Evolutionary conservation across 805 yeast genomes (phyloP), one percentile per base, ranked within the genome.

Genomic region (Starmerella apicola): DNA sequence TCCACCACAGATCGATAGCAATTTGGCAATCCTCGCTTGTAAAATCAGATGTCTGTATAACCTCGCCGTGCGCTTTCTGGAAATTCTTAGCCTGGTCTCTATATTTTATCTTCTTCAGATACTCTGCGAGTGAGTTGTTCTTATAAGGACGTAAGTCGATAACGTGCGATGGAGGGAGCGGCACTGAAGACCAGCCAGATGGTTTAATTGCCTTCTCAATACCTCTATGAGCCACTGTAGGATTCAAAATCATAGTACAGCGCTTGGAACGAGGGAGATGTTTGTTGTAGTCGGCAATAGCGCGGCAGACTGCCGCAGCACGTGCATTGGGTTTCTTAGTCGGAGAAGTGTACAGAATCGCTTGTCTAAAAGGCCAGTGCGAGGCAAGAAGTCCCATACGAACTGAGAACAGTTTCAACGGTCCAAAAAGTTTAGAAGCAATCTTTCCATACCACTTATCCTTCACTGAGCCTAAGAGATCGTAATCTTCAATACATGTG

Each of bases 291-390:
- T 55, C 51, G 1, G 61, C 48, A 32, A 65, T 49, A 0, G 69
- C 62, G 18, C 62, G 52, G 45, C 62, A 50, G 9, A 66, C 55
- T 3, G 66, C 67, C 2, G 66, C 67, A 22, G 60, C 51, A 19
- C 69, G 52, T 2, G 68, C 66, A 13, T 64, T 61, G 3, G 69
- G 68, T 40, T 59, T 57, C 39, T 52, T 57, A 4, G 67, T 57
- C 12, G 60, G 56, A n/a, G 64, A 48, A 17, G 64, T 59, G 44
- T 59, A 66, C 43, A 64, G 61, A 21, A 61, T 60, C 5, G 66
- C 50, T 42, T 65, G 60, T 8, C 65, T 52, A 48, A 65, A 65
- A 10, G 70, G 70, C 70, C 69, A 65, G 47, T 65, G 70, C 37
- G 65, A 64, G 1, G 64, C 69, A 21, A 65, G 40, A 17, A 65